These are phyloP conservation scores for Fusarium miscanthi DNA, from an alignment of 2,329 filamentous ascomycete species.

Conservation along the genomic window DNA sequence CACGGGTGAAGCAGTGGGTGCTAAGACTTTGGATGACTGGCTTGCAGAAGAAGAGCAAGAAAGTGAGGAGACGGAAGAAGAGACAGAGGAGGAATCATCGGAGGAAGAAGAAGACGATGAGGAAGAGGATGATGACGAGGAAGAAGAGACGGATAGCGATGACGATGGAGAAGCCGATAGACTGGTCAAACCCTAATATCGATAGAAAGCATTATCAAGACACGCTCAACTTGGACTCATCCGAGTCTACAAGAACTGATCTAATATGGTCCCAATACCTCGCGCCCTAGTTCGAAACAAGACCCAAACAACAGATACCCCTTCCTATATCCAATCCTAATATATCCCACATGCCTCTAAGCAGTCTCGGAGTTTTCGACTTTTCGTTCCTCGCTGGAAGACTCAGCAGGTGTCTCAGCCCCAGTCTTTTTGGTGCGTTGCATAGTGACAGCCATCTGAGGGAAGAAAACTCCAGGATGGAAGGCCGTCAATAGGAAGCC, in stretches of 20 bases:
- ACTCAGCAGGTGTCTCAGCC: constrained; percentile 43
- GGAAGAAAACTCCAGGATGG: constrained; percentile 66
- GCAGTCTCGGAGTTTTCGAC: constrained; percentile 24
- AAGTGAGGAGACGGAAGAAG: constrained; percentile 66
- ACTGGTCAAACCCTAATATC: constrained; percentile 54
- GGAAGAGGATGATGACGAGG: constrained; percentile 61
- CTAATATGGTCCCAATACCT: not conserved
- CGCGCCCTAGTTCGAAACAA: constrained; percentile 1
- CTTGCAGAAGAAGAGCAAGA: constrained; percentile 76
- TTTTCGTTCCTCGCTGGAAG: constrained; percentile 46
- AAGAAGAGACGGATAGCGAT: constrained; percentile 61
- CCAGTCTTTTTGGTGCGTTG: constrained; percentile 39
- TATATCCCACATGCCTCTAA: constrained; percentile 15
- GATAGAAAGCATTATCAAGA: constrained; percentile 32
- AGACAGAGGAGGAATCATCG: constrained; percentile 60
- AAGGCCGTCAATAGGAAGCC: constrained; percentile 62
- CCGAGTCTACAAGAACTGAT: constrained; percentile 21
- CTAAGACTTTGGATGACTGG: constrained; percentile 94
- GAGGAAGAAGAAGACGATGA: constrained; percentile 63
- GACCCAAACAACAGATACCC: not conserved
- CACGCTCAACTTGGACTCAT: constrained; percentile 12
- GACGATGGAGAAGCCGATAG: constrained; percentile 59
- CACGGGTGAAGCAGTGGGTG: constrained; percentile 62
- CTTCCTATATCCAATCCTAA: not conserved
- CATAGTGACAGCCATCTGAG: constrained; percentile 58